Base-by-base conservation (phyloP, 257 asterid genomes). In the Perilla frutescens region DNA sequence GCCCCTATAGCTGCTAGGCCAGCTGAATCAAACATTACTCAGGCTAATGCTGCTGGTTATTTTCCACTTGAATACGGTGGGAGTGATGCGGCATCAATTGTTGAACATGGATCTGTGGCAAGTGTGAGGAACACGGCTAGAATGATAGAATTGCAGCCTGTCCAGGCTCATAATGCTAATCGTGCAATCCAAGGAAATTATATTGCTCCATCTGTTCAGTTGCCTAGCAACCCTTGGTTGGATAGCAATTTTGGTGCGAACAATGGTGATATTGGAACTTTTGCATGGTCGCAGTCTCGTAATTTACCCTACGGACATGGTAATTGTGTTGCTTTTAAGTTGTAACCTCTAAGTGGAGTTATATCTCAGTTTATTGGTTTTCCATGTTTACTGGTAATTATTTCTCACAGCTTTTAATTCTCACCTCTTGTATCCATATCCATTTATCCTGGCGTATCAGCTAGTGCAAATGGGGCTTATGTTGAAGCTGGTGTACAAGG, bases 221-320 rank as follows among this genome's bases (percentile, higher is more conserved):
- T 83, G 56, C 89, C 89, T 14, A 85, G 89, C 8, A 77, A 82
- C 77, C 88, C 91, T 70, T 88, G 94, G 95, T 51, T 87, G 73
- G 90, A 84, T 66, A 58, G 77, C 81, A 85, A 83, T 54, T 75
- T 74, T 41, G 76, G 82, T 53, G 71, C 82, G 34, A 85, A 79
- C 72, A 74, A 68, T 72, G 82, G 96, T 60, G 94, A 87, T 44
- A n/a, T 69, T 71, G 87, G 82, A 78, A 43, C 73, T 71, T 80
- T 72, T 61, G 60, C 85, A 2, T 88, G 98, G 98, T 70, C 84
- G 11, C 92, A 79, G 50, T 79, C 93, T 64, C 83, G 84, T 20
- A 43, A 34, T 78, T 60, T 80, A 44, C 82, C 78, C 3, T 85
- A 71, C 44, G 34, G 76, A 49, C 86, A 71, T 49, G 92, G 96